Evolutionary conservation across 2,329 filamentous ascomycete genomes (phyloP).

Genomic region (Cytospora paraplurivora): DNA sequence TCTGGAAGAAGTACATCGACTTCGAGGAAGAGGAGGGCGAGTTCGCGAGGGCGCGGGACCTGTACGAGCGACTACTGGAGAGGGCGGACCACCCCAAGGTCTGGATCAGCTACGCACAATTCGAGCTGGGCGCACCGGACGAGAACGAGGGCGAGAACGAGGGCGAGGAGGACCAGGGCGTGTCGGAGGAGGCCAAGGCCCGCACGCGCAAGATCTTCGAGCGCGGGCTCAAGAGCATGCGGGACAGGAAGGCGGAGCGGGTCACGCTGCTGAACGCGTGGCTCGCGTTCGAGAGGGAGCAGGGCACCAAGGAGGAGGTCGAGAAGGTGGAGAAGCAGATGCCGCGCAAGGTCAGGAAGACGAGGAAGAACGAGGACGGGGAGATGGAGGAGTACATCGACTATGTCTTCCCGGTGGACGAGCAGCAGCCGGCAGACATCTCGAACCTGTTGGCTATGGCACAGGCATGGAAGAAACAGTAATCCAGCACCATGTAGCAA

Average conservation of each 20-base stretch:
- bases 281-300: constrained; percentile 86
- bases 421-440: constrained; percentile 80
- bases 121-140: constrained; percentile 92
- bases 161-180: constrained; percentile 65
- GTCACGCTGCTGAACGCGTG: constrained; percentile 89
- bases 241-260: constrained; percentile 90
- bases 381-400: constrained; percentile 96
- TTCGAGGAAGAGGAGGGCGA: constrained; percentile 96
- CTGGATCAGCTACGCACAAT: constrained; percentile 98
- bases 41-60: constrained; percentile 75
- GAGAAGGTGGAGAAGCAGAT: constrained; percentile 89
- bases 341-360: constrained; percentile 90
- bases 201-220: constrained; percentile 83
- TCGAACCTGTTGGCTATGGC: constrained; percentile 84
- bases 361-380: constrained; percentile 88
- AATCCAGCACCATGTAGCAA: not conserved
- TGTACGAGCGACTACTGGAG: constrained; percentile 88
- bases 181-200: constrained; percentile 81
- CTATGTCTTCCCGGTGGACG: constrained; percentile 95
- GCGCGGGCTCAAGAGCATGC: constrained; percentile 83
- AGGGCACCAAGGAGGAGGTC: constrained; percentile 74
- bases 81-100: constrained; percentile 99
- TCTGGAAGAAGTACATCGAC: constrained; percentile 99
- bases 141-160: constrained; percentile 59
- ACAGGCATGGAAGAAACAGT: constrained; percentile 79